Base-by-base conservation (phyloP, 2,329 filamentous ascomycete species). In the Sporothrix euskadiensis region DNA sequence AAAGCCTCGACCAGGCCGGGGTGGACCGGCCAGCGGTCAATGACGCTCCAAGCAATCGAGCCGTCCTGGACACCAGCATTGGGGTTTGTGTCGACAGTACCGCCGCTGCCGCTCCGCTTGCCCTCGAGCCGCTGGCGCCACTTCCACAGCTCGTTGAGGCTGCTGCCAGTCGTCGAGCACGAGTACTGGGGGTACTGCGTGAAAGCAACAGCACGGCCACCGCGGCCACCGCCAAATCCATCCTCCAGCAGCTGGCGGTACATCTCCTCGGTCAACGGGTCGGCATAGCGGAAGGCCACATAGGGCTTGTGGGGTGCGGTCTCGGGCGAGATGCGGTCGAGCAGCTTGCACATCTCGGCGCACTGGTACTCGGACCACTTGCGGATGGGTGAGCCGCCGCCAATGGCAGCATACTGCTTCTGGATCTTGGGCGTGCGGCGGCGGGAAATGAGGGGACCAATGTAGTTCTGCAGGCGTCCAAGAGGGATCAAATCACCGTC, bases 131-230 rank as follows among this genome's bases (percentile, higher is more conserved):
- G 87, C 79, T 94, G 92, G 76, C 94, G 88, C 94, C 94, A 98
- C 83, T 97, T 98, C 96, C 96, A 99, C 49, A 99, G 84, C 83
- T 99, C 96, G 79, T 99, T 99, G 73, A 99, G 84, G 75, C 94
- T 97, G 82, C 94, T 97, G 30, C 96, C 96, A 0, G 96, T 99
- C 1, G 96, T 99, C 26, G 94, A 97, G 84, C 97, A 99, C 26
- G 94, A 97, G 83, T 99, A 99, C 81, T 99, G 96, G 1, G 96
- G 96, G 79, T 99, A 99, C 82, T 99, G 96, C 39, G 95, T 98
- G 80, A 99, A 99, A 1, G 96, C 96, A 4, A 99, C 94, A 1
- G 97, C 96, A 74, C 96, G 89, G 3, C 95, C 95, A n/a, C 94
- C 94, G 75, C 90, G 93, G 4, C 95, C 94, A 71, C 90, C 89